phyloP scores from a whole-genome alignment of 345 rosid genomes.

The Lenwebbia sp. region DNA sequence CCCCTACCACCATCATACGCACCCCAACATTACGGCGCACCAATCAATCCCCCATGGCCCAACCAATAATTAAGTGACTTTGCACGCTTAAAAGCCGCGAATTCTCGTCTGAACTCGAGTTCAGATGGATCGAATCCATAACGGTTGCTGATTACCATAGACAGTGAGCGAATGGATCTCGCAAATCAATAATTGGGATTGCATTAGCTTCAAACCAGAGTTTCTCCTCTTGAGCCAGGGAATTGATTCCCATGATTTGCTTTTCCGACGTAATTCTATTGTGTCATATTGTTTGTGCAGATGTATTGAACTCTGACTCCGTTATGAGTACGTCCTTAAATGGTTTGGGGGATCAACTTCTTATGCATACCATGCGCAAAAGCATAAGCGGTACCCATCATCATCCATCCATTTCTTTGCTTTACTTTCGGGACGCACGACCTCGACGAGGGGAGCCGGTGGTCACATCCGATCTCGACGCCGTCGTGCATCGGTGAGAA shows the following conservation, averaged over 20 bases:
- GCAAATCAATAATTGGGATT: background rate
- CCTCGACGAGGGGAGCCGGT: too few species aligned
- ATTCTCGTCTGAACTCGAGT: background rate
- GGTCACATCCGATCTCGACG: too few species aligned
- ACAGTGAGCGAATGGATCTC: background rate
- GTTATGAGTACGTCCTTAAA: background rate
- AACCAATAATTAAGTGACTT: background rate
- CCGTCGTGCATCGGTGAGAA: too few species aligned
- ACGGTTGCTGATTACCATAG: background rate
- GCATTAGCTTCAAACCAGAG: background rate
- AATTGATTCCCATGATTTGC: rapidly evolving
- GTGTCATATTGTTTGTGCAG: rapidly evolving
- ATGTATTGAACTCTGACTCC: background rate
- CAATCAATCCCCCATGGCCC: background rate
- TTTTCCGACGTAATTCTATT: rapidly evolving
- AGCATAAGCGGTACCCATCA: too few species aligned
- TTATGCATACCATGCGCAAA: too few species aligned
- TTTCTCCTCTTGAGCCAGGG: background rate
- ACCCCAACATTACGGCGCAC: background rate
- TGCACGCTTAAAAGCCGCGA: background rate
- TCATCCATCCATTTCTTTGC: too few species aligned
- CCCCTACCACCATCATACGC: background rate
- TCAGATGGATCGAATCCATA: background rate
- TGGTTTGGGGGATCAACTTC: too few species aligned
- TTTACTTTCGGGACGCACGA: too few species aligned